phyloP scores from a whole-genome alignment of 2,329 filamentous ascomycete genomes.

The Aulographum hederae region DNA sequence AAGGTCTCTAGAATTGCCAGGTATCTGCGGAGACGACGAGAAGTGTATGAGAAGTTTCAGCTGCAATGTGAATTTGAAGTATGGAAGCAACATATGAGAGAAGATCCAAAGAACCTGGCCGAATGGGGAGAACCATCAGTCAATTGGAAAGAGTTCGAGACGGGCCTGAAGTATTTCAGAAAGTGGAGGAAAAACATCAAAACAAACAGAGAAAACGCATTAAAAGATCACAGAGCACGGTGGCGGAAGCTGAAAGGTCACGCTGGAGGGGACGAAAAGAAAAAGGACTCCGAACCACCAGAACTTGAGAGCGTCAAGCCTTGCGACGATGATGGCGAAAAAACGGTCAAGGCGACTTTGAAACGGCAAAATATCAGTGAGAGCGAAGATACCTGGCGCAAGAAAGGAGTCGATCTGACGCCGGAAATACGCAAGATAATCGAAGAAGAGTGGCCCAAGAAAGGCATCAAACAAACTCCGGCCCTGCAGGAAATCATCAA shows the following conservation, averaged over 20 bases:
- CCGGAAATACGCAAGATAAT: too few relatives aligned
- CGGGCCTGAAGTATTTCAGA: not conserved
- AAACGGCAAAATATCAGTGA: too few relatives aligned
- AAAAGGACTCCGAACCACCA: too few relatives aligned
- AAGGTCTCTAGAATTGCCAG: not conserved
- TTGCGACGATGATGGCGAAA: too few relatives aligned
- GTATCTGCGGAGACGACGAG: not conserved
- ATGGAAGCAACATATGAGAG: not conserved
- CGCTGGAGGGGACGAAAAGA: not conserved
- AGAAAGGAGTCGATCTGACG: too few relatives aligned
- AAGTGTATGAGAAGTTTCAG: not conserved
- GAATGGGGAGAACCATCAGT: not conserved
- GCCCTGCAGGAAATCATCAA: too few relatives aligned
- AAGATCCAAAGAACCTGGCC: not conserved
- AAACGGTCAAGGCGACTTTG: too few relatives aligned
- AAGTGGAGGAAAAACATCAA: slow-evolving; percentile 1
- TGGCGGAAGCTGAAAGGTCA: not conserved
- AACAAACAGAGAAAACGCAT: not conserved
- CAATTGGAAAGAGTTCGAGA: slow-evolving; percentile 3
- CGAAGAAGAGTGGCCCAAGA: not conserved
- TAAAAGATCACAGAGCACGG: slow-evolving; percentile 1
- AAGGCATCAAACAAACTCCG: not conserved
- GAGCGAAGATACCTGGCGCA: too few relatives aligned
- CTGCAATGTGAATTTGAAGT: slow-evolving; percentile 1
- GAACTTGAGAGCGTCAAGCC: too few relatives aligned